phyloP scores from a whole-genome alignment of 2,329 filamentous ascomycete genomes.

The Plenodomus biglobosus region DNA sequence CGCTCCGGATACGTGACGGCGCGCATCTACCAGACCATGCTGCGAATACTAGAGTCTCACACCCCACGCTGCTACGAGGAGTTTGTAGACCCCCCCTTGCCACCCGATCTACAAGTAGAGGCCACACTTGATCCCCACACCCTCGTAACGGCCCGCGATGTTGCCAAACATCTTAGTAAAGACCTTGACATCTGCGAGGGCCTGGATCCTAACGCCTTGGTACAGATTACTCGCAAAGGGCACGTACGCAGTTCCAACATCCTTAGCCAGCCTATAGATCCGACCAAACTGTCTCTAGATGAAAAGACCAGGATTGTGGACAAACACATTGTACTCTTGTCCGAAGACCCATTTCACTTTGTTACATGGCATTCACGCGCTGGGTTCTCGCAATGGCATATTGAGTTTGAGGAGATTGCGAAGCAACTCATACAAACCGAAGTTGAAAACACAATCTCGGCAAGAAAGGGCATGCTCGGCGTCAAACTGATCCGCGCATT shows the following conservation, averaged over 20 bases:
- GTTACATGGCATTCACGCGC: constrained; percentile 65
- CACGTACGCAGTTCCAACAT: constrained; percentile 24
- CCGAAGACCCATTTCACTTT: constrained; percentile 67
- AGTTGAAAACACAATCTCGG: constrained; percentile 77
- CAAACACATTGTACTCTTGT: constrained; percentile 71
- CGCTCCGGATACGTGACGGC: constrained; percentile 73
- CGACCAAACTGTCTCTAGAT: constrained; percentile 24
- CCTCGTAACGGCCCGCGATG: constrained; percentile 45
- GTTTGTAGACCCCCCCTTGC: constrained; percentile 30
- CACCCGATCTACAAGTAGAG: constrained; percentile 33
- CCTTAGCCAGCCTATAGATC: constrained; percentile 31
- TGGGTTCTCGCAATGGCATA: constrained; percentile 73
- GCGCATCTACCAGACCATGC: constrained; percentile 73
- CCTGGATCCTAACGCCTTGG: constrained; percentile 35
- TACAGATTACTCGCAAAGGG: constrained; percentile 25
- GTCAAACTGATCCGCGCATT: constrained; percentile 84
- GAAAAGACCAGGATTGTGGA: constrained; percentile 53
- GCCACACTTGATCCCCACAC: constrained; percentile 36
- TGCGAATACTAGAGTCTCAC: constrained; percentile 70
- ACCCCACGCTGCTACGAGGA: constrained; percentile 67
- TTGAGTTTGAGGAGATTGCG: constrained; percentile 77
- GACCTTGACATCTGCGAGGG: constrained; percentile 46
- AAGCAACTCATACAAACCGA: constrained; percentile 72
- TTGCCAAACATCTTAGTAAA: constrained; percentile 46
- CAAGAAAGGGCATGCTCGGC: constrained; percentile 73